Base-by-base conservation (phyloP, 1,284 basidiomycete genomes). In the Marasmius oreades region DNA sequence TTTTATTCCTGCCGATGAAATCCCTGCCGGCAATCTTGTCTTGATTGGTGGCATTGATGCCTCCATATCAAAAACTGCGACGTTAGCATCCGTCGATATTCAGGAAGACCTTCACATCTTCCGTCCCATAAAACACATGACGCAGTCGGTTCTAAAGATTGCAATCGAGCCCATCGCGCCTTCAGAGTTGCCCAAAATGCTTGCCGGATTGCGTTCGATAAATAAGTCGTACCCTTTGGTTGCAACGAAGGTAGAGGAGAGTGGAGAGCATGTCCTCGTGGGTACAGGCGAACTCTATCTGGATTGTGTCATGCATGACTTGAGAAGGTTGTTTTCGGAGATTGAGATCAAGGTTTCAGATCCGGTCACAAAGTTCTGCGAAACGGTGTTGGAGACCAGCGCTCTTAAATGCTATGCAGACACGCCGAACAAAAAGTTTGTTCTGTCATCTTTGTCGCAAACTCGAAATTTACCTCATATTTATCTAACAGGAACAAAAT, bases 321-420 rank as follows among this genome's bases (percentile, higher is more conserved):
- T 99, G 61, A 82, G 97, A 59, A 84, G 84, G 60, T 70, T 99
- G 61, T 99, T 97, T 75, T 86, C 92, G 46, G 97, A 99, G 77
- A 98, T 99, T 64, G 97, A 99, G 80, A 98, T 99, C 79, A 98
- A 99, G 76, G 95, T 99, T 14, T 98, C 95, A 31, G 97, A 99
- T 76, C 97, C 97, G 1, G 95, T 98, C 28, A 97, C 95, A 24
- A 93, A 95, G 69, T 99, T 99, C 76, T 93, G 93, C 68, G 97
- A 99, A 77, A 99, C 97, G 11, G 97, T 99, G 18, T 80, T 99
- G 59, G 97, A 99, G 77, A 99, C 97, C 28, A 95, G 92, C 63
- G 95, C 95, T 6, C 76, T 99, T 63, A 99, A 98, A 74, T 98
- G 96, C 69, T 99, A 98, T 71, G 97, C 97, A 23, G 92, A 96